Evolutionary conservation across 352 stramenopile genomes (phyloP).

Genomic region (Globisporangium takayamanum): DNA sequence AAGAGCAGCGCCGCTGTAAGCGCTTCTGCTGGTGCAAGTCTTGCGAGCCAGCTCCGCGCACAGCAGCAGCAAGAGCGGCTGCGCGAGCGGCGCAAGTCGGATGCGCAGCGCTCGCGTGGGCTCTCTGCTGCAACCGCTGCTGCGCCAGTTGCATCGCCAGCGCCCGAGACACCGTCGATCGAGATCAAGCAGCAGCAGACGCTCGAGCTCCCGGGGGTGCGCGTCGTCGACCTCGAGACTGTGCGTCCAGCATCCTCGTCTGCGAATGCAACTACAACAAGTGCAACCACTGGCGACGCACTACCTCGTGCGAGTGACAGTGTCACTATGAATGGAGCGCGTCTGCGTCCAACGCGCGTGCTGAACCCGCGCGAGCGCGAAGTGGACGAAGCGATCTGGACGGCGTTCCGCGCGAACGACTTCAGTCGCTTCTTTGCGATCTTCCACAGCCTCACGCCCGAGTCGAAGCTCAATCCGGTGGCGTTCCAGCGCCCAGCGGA

Average conservation of each 20-base stretch:
- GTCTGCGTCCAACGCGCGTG: constrained; percentile 52
- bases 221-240: constrained; percentile 54
- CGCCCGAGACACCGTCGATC: constrained; percentile 10
- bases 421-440: constrained; percentile 78
- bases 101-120: constrained; percentile 42
- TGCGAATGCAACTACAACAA: not conserved
- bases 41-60: constrained; percentile 24
- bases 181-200: constrained; percentile 63
- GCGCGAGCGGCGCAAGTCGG: constrained; percentile 49
- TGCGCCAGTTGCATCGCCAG: not conserved
- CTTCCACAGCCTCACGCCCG: constrained; percentile 31
- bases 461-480: constrained; percentile 32
- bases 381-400: constrained; percentile 76
- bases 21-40: not conserved
- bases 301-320: not conserved
- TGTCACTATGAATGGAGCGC: constrained; percentile 51
- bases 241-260: constrained; percentile 15
- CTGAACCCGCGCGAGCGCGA: constrained; percentile 75
- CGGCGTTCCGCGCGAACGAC: constrained; percentile 69
- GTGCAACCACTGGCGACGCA: not conserved
- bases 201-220: constrained; percentile 48
- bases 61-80: constrained; percentile 53
- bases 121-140: constrained; percentile 13
- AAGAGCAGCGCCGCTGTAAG: constrained; percentile 10
- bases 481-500: constrained; percentile 71